Percentiles rank a stretch among this genome's conserved stretches.
Evolutionary conservation across 306 rosid genomes (phyloP).

Genomic region (Sicyos baderoa): DNA sequence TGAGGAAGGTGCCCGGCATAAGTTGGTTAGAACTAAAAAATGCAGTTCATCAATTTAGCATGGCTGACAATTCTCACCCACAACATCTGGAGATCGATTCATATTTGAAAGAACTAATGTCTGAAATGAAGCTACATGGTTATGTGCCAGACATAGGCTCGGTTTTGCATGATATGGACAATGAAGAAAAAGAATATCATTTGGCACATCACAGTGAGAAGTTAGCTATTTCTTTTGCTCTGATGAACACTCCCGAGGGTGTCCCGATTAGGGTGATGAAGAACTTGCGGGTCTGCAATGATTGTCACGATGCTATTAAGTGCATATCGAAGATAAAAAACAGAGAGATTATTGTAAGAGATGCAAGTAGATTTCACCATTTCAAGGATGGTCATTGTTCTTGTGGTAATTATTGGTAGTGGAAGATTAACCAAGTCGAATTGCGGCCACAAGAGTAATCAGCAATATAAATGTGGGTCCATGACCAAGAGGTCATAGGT

Average conservation of each 20-base stretch:
- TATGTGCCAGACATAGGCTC: constrained; percentile 66
- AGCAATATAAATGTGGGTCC: too few species aligned
- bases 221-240: constrained; percentile 72
- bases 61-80: constrained; percentile 54
- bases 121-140: constrained; percentile 69
- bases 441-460: not conserved
- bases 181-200: constrained; percentile 72
- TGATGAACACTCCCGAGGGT: constrained; percentile 48
- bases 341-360: constrained; percentile 50
- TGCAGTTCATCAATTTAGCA: constrained; percentile 55
- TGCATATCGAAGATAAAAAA: constrained; percentile 49
- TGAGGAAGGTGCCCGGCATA: constrained; percentile 71
- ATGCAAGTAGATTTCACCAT: constrained; percentile 82
- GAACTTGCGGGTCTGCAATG: constrained; percentile 61
- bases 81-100: constrained; percentile 40
- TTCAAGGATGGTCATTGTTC: constrained; percentile 67
- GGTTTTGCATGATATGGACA: constrained; percentile 80
- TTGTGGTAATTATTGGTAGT: constrained; percentile 75
- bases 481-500: too few species aligned
- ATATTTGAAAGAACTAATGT: constrained; percentile 59
- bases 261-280: constrained; percentile 76
- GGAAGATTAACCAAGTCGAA: not conserved
- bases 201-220: constrained; percentile 81
- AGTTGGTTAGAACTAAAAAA: constrained; percentile 85
- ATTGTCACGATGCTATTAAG: constrained; percentile 75